Conservation (phyloP, 176 grass and related monocot genomes). For the Calamus simplicifolius region DNA sequence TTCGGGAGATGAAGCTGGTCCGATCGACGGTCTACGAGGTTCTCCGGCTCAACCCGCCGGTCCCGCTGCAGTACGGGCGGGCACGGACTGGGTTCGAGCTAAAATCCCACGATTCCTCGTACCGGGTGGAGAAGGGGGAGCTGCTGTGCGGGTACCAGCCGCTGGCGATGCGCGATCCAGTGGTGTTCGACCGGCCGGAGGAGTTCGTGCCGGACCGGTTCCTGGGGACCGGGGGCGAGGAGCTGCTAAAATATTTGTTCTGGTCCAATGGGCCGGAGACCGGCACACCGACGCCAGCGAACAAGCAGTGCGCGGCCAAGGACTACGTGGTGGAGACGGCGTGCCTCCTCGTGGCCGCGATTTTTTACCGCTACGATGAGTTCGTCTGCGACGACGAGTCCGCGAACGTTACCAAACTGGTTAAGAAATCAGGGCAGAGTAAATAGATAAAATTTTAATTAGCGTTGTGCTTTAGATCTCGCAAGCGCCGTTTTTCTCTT, state of each 20-base stretch:
- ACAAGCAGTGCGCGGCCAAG: constrained; percentile 97
- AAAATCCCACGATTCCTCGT: constrained; percentile 36
- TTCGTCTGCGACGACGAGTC: constrained; percentile 38
- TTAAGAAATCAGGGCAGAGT: too few species aligned
- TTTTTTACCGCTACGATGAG: constrained; percentile 64
- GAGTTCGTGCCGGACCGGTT: constrained; percentile 57
- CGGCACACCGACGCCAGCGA: constrained; percentile 19
- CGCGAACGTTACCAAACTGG: constrained; percentile 37
- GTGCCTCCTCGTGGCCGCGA: constrained; percentile 70
- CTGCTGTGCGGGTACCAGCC: constrained; percentile 87
- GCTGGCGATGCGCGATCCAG: constrained; percentile 65
- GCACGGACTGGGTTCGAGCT: constrained; percentile 66
- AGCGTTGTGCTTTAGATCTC: too few species aligned
- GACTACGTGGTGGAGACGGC: constrained; percentile 72
- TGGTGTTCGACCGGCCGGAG: constrained; percentile 64
- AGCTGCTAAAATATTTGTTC: constrained; percentile 54
- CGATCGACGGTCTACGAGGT: constrained; percentile 67
- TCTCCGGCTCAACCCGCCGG: constrained; percentile 64
- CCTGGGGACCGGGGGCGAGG: constrained; percentile 34
- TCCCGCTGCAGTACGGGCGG: constrained; percentile 68
- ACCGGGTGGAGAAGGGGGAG: constrained; percentile 47
- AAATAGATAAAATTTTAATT: too few species aligned
- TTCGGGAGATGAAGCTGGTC: constrained; percentile 56
- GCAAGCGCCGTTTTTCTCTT: too few species aligned
- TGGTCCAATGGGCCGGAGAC: constrained; percentile 90